A percentile compares a stretch with the other conserved stretches of the same genome.
Conservation (phyloP, 495 filamentous ascomycete species). For the Penicillium cinerascens region DNA sequence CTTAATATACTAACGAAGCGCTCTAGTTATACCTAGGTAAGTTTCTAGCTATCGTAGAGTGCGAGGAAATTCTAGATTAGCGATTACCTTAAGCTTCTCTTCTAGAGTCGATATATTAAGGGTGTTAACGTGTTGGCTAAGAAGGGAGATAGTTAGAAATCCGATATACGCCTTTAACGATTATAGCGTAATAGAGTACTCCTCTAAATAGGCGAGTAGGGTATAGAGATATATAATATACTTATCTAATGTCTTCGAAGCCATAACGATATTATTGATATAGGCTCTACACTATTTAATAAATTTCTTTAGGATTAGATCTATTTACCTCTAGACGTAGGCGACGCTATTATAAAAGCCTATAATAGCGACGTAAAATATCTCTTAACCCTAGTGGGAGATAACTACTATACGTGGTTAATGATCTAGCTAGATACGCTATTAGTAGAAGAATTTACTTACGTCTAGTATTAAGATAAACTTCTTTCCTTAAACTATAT, state of each 20-base stretch:
- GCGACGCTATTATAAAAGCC: neutral
- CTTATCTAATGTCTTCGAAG: neutral
- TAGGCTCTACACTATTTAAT: neutral
- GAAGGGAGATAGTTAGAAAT: neutral
- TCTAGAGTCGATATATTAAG: neutral
- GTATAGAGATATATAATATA: neutral
- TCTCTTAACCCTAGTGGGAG: neutral
- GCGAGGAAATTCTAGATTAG: neutral
- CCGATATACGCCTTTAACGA: neutral
- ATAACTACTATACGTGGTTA: neutral
- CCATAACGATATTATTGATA: neutral
- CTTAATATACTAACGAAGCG: neutral
- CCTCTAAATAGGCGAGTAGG: neutral
- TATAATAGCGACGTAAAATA: neutral
- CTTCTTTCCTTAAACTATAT: neutral
- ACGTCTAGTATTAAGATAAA: neutral
- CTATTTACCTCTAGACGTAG: neutral
- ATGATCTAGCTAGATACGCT: neutral
- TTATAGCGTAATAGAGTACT: neutral
- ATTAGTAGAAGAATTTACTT: constrained; percentile 1
- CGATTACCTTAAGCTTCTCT: neutral
- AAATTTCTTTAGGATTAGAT: neutral
- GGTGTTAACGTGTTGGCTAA: neutral
- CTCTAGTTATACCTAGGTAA: neutral
- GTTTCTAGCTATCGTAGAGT: neutral